phyloP scores from a whole-genome alignment of 78 protist genomes.

The Guillardia theta region DNA sequence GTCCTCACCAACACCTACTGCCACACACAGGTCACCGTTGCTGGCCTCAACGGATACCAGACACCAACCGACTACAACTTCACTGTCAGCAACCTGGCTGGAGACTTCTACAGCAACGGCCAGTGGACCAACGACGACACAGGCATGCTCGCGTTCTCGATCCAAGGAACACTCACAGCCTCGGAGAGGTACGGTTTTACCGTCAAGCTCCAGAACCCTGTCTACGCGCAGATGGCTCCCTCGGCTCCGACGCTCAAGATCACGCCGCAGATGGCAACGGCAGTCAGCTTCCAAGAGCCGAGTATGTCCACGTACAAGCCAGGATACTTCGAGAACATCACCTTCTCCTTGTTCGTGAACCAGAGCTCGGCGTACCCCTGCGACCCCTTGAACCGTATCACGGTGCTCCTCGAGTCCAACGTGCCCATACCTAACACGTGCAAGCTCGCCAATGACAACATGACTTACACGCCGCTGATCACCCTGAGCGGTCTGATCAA shows the following conservation, averaged over 20 bases:
- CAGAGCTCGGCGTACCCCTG: conserved; percentile 20
- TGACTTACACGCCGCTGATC: background rate
- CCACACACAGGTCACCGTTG: background rate
- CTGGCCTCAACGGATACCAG: background rate
- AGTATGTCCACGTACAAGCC: too few species aligned
- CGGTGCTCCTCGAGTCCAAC: background rate
- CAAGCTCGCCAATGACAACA: background rate
- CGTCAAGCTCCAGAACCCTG: too few species aligned
- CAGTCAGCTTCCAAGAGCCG: too few species aligned
- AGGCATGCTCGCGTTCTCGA: background rate
- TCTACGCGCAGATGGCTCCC: too few species aligned
- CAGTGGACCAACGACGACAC: background rate
- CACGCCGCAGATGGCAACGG: too few species aligned
- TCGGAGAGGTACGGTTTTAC: background rate
- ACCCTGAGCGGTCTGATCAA: background rate
- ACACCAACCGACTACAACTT: background rate
- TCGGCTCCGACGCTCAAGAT: too few species aligned
- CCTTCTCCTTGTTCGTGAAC: too few species aligned
- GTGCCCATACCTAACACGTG: background rate
- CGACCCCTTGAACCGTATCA: background rate
- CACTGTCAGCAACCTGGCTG: background rate
- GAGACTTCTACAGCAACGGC: background rate
- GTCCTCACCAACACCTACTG: background rate
- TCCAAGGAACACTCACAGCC: background rate
- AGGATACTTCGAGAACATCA: too few species aligned